A percentile compares a stretch with the other conserved stretches of the same genome.
phyloP scores from a whole-genome alignment of 2,329 filamentous ascomycete genomes.

The Paecilomyces niveus region DNA sequence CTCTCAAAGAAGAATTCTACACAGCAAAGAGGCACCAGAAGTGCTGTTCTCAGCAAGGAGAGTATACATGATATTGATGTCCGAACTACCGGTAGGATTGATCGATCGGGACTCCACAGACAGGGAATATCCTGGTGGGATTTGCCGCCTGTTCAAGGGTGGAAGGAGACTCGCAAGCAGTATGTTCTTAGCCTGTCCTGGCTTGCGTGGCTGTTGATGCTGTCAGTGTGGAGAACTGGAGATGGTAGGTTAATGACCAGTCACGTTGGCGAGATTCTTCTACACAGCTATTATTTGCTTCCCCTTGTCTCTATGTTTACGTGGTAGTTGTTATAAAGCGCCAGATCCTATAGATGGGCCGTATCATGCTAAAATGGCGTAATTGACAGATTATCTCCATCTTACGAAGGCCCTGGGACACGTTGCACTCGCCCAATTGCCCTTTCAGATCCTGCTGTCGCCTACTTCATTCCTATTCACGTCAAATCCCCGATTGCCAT shows the following conservation, averaged over 20 bases:
- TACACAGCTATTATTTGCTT: too few relatives aligned
- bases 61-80: too few relatives aligned
- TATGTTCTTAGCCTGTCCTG: slow-evolving; percentile 43
- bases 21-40: too few relatives aligned
- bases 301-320: too few relatives aligned
- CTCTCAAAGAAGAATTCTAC: slow-evolving; percentile 1
- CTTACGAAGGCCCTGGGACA: slow-evolving; percentile 57
- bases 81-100: too few relatives aligned
- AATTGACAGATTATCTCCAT: slow-evolving; percentile 51
- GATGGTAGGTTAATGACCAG: slow-evolving; percentile 41
- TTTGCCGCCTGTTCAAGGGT: slow-evolving; percentile 35
- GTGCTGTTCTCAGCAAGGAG: too few relatives aligned
- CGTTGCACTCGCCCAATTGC: slow-evolving; percentile 53
- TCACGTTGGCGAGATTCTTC: too few relatives aligned
- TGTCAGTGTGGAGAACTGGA: slow-evolving; percentile 46
- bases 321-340: too few relatives aligned
- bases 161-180: slow-evolving; percentile 45
- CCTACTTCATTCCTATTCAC: slow-evolving; percentile 31
- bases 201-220: slow-evolving; percentile 46
- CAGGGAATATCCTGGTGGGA: slow-evolving; percentile 35
- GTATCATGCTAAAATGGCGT: slow-evolving; percentile 1
- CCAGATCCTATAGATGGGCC: too few relatives aligned
- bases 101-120: slow-evolving; percentile 1
- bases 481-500: slow-evolving; percentile 40
- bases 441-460: slow-evolving; percentile 52